phyloP scores from a whole-genome alignment of 805 yeast genomes.

The Lipomyces spencermartinsiae region DNA sequence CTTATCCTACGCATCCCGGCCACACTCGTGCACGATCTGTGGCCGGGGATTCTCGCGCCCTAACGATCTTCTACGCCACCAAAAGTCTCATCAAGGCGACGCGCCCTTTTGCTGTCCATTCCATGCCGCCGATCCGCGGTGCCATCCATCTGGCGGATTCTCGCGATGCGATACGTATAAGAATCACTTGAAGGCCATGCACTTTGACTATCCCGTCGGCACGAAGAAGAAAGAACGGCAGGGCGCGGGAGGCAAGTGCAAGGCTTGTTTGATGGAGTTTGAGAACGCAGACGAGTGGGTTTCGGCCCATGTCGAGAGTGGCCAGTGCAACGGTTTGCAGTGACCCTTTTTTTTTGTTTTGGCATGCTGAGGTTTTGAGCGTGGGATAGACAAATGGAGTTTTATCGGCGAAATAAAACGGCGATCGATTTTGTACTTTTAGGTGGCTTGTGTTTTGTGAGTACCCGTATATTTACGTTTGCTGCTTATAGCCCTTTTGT shows the following conservation, averaged over 20 bases:
- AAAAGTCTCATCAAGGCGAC: slow-evolving; percentile 84
- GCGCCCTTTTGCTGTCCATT: slow-evolving; percentile 83
- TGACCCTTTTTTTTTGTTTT: background rate
- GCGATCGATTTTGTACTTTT: too few relatives aligned
- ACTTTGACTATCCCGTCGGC: slow-evolving; percentile 86
- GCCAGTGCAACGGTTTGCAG: slow-evolving; percentile 13
- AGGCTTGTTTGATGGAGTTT: slow-evolving; percentile 73
- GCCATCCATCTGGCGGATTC: slow-evolving; percentile 86
- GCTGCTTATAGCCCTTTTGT: too few relatives aligned
- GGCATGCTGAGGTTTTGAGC: background rate
- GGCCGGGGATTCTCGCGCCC: slow-evolving; percentile 86
- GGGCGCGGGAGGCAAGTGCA: slow-evolving; percentile 74
- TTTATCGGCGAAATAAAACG: too few relatives aligned
- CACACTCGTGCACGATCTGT: slow-evolving; percentile 79
- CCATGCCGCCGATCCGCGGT: slow-evolving; percentile 51
- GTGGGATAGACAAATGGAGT: background rate
- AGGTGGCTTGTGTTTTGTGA: background rate
- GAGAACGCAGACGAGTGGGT: slow-evolving; percentile 82
- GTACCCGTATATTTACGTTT: too few relatives aligned
- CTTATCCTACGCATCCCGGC: slow-evolving; percentile 70
- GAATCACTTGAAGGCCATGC: slow-evolving; percentile 88
- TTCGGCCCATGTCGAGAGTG: slow-evolving; percentile 65
- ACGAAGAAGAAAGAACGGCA: slow-evolving; percentile 78
- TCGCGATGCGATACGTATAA: slow-evolving; percentile 91
- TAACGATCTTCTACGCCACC: slow-evolving; percentile 84